Evolutionary conservation across 768 basidiomycete species (phyloP).

Genomic region (Coprinellus micaceus): DNA sequence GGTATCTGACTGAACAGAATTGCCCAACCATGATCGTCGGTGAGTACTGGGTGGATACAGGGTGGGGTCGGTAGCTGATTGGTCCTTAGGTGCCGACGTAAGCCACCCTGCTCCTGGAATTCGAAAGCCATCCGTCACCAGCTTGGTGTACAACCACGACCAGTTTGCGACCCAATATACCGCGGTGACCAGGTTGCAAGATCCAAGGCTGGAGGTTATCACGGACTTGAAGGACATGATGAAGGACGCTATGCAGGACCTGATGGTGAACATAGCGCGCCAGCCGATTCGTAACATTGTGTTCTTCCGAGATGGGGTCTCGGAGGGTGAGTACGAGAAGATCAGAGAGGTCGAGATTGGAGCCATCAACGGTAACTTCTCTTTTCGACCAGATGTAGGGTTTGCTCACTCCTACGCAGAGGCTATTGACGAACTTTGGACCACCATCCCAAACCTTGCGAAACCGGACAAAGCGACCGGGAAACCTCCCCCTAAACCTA

Average conservation of each 20-base stretch:
- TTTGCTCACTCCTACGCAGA: background rate
- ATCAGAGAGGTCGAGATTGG: slow-evolving; percentile 43
- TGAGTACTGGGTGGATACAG: slow-evolving; percentile 11
- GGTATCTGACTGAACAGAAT: slow-evolving; percentile 11
- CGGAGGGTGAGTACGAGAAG: slow-evolving; percentile 37
- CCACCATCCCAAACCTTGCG: background rate
- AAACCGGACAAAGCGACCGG: background rate
- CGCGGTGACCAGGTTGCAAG: slow-evolving; percentile 39
- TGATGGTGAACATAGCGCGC: slow-evolving; percentile 4
- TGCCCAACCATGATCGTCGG: slow-evolving; percentile 38
- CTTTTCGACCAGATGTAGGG: background rate
- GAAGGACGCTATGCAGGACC: slow-evolving; percentile 19
- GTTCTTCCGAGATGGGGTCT: slow-evolving; percentile 48
- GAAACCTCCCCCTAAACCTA: slow-evolving; percentile 22
- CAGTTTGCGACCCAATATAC: slow-evolving; percentile 40
- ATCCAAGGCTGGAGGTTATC: slow-evolving; percentile 46
- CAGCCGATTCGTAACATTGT: slow-evolving; percentile 29
- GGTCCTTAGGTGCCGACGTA: slow-evolving; percentile 49
- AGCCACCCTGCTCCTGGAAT: slow-evolving; percentile 61
- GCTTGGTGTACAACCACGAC: slow-evolving; percentile 57
- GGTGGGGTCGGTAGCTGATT: background rate
- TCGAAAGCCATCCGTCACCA: slow-evolving; percentile 50
- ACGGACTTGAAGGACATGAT: slow-evolving; percentile 40
- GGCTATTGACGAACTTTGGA: slow-evolving; percentile 11
- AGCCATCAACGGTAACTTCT: slow-evolving; percentile 37